phyloP scores from a whole-genome alignment of 805 yeast species.

The Nakazawaea wickerhamii region DNA sequence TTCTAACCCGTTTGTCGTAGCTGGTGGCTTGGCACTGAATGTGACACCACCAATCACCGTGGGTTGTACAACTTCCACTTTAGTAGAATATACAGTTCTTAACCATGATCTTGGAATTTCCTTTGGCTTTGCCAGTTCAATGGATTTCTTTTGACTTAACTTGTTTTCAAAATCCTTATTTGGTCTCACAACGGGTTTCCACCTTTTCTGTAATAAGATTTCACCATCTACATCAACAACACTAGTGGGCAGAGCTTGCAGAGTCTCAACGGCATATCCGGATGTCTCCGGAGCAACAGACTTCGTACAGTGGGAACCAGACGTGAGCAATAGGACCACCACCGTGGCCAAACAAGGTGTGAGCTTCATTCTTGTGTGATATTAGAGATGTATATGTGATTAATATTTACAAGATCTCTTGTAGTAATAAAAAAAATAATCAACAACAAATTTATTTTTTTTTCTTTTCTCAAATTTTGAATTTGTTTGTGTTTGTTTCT shows the following conservation, averaged over 20 bases:
- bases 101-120: conserved; percentile 60
- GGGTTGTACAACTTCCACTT: conserved; percentile 57
- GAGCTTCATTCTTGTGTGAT: background rate
- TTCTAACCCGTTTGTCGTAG: conserved; percentile 56
- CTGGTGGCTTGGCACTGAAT: conserved; percentile 64
- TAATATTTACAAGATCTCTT: too few species aligned
- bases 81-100: conserved; percentile 57
- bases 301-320: background rate
- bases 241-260: background rate
- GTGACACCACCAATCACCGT: conserved; percentile 61
- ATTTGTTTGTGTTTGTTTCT: too few species aligned
- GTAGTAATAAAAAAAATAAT: too few species aligned
- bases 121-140: conserved; percentile 15
- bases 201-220: conserved; percentile 3
- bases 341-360: background rate
- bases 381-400: too few species aligned
- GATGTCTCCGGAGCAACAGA: conserved; percentile 3
- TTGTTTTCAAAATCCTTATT: conserved; percentile 11
- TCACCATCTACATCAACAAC: background rate
- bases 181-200: conserved; percentile 7
- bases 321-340: background rate
- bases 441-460: too few species aligned
- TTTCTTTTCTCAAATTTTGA: too few species aligned
- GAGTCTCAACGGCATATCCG: background rate
- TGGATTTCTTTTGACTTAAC: conserved; percentile 6